Evolutionary conservation across 2,329 filamentous ascomycete genomes (phyloP), one percentile per base, ranked within the genome.

Genomic region (Nemania sp.): DNA sequence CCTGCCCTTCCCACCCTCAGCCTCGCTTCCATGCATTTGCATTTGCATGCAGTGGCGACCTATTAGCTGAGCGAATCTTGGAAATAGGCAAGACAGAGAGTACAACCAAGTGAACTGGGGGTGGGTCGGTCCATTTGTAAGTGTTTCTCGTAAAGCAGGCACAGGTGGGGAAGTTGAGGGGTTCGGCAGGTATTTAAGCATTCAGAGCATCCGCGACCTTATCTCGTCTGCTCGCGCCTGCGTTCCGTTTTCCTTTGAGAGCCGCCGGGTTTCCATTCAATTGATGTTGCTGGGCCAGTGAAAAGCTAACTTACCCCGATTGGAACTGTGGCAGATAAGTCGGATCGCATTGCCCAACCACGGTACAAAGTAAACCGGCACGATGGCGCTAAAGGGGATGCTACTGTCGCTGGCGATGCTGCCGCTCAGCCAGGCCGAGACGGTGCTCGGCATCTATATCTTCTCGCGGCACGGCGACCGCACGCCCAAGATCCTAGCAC

Each of bases 381-480:
- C 23, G 43, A 77, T 78, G 75, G 71, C 67, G 50, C 62, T 72
- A 62, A 76, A 75, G 56, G 64, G 72, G 20, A 56, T 77, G 52
- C 63, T 78, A 53, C 61, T 76, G 57, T 70, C 75, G 36, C 64
- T 76, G 43, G 67, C 73, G 48, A 62, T 75, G 43, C 17, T 55
- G 34, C 56, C 70, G n/a, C 64, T 73, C 31, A 63, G 55, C 40
- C 63, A 57, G 42, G 74, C 74, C 17, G 89, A 95, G 75, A 89
- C 86, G 0, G 78, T 94, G 23, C 79, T 96, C 14, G 91, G 91
- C 47, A 85, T 87, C 40, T 94, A 92, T 72, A 85, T 96, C 72
- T 96, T 95, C 77, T 85, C 90, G 64, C 88, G 92, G 40, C 92
- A 97, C 75, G 92, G 92, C 53, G 92, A 97, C 72, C 85, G 92